Conservation (phyloP, 768 basidiomycete genomes). For the Cystobasidium tubakii region DNA sequence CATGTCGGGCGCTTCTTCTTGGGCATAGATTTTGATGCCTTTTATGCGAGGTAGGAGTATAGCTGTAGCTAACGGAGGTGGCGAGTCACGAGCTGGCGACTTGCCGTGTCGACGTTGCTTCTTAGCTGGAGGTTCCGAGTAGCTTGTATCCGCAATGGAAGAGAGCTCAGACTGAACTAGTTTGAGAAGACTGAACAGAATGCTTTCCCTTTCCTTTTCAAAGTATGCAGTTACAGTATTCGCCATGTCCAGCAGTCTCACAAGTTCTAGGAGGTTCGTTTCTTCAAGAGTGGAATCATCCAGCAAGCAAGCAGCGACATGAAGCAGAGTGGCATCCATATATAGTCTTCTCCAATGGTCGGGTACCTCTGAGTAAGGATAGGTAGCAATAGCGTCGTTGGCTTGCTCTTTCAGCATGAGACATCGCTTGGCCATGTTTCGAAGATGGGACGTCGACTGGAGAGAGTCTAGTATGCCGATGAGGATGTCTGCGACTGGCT, state of each 20-base stretch:
- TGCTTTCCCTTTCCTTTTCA: conserved; percentile 58
- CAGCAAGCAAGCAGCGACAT: conserved; percentile 39
- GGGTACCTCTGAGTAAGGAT: conserved; percentile 48
- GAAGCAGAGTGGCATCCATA: conserved; percentile 67
- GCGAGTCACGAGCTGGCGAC: conserved; percentile 26
- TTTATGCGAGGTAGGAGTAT: conserved; percentile 46
- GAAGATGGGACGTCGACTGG: not conserved
- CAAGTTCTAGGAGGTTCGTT: conserved; percentile 45
- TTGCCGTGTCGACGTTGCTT: conserved; percentile 2
- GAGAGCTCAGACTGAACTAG: conserved; percentile 48
- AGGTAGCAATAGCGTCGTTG: conserved; percentile 55
- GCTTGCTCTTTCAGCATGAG: conserved; percentile 53
- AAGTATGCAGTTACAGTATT: conserved; percentile 77
- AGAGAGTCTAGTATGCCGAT: not conserved
- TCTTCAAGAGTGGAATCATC: not conserved
- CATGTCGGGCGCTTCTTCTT: conserved; percentile 63
- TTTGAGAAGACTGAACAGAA: conserved; percentile 62
- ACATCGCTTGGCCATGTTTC: not conserved
- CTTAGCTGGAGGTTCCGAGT: conserved; percentile 27
- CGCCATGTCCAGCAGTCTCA: conserved; percentile 66
- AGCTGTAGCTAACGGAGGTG: conserved; percentile 36
- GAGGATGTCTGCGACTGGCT: not conserved
- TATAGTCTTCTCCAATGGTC: conserved; percentile 64
- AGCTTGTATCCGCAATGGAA: no score
- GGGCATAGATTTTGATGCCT: conserved; percentile 53